A percentile compares a stretch with the other conserved stretches of the same genome.
These are phyloP conservation scores for Gaillardinia entomophila DNA, from an alignment of 805 yeast genomes.

Conservation along the genomic window DNA sequence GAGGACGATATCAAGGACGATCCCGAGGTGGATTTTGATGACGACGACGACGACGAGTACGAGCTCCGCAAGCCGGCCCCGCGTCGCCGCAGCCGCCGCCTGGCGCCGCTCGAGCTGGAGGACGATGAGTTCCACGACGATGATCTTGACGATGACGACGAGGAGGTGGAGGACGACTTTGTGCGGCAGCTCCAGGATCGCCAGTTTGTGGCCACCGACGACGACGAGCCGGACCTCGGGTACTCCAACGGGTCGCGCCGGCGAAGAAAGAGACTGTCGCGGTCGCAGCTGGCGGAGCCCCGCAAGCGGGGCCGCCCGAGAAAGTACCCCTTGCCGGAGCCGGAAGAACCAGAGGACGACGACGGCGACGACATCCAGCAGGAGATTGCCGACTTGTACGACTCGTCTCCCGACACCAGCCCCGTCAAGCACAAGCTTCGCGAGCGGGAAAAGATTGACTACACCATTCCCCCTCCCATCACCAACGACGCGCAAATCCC, in stretches of 20 bases:
- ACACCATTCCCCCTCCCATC: slow-evolving; percentile 79
- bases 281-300: slow-evolving; percentile 20
- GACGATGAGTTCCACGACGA: slow-evolving; percentile 9
- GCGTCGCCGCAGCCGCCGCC: slow-evolving; percentile 15
- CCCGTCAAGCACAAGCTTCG: slow-evolving; percentile 38
- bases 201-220: slow-evolving; percentile 33
- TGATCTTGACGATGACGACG: slow-evolving; percentile 1
- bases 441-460: slow-evolving; percentile 61
- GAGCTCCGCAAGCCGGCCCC: slow-evolving; percentile 1
- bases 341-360: slow-evolving; percentile 13
- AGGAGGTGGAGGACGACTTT: slow-evolving; percentile 18
- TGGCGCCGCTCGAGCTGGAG: slow-evolving; percentile 1
- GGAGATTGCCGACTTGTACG: slow-evolving; percentile 62
- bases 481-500: slow-evolving; percentile 33
- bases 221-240: slow-evolving; percentile 21
- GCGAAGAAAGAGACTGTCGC: slow-evolving; percentile 11
- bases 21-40: slow-evolving; percentile 10
- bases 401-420: slow-evolving; percentile 50
- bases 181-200: slow-evolving; percentile 25
- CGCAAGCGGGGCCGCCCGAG: slow-evolving; percentile 13
- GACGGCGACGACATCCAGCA: slow-evolving; percentile 44
- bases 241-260: slow-evolving; percentile 14
- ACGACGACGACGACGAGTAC: slow-evolving; percentile 7
- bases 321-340: slow-evolving; percentile 3
- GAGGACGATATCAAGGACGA: slow-evolving; percentile 10